Conservation (phyloP, 345 rosid species). For the Gossypium anomalum region DNA sequence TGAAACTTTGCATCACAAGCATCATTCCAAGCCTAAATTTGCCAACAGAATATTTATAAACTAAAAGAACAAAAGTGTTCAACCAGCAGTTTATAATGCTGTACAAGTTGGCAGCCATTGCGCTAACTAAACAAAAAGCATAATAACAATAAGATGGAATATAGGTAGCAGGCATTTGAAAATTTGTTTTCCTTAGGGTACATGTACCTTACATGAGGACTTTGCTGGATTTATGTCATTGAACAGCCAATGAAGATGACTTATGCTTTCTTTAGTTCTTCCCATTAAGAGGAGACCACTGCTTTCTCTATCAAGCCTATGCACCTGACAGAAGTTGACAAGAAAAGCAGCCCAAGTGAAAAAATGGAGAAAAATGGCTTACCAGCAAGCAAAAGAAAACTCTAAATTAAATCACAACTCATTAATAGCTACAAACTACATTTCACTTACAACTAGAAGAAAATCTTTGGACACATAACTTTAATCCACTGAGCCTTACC, state of each 20-base stretch:
- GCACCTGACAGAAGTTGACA: slow-evolving; percentile 49
- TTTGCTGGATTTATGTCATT: slow-evolving; percentile 47
- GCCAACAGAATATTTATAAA: background rate
- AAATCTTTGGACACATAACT: background rate
- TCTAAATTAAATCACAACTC: background rate
- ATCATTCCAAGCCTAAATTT: slow-evolving; percentile 69
- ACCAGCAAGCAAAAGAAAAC: background rate
- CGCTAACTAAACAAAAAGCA: background rate
- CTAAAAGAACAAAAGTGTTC: slow-evolving; percentile 11
- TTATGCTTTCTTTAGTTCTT: slow-evolving; percentile 66
- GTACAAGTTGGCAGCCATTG: background rate
- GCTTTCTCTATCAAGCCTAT: slow-evolving; percentile 86
- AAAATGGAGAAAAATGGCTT: background rate
- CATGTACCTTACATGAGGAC: slow-evolving; percentile 56
- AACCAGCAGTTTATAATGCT: background rate
- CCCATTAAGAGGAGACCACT: slow-evolving; percentile 87
- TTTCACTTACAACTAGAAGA: background rate
- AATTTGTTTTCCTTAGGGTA: background rate
- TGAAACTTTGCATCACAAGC: slow-evolving; percentile 70
- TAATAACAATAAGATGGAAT: background rate
- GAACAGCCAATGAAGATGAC: slow-evolving; percentile 63
- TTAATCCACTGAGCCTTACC: background rate
- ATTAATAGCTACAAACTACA: background rate
- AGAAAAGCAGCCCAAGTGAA: slow-evolving; percentile 6
- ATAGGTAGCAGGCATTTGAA: background rate